Conservation (phyloP, 2,329 filamentous ascomycete species). For the Fusarium anthophilum region DNA sequence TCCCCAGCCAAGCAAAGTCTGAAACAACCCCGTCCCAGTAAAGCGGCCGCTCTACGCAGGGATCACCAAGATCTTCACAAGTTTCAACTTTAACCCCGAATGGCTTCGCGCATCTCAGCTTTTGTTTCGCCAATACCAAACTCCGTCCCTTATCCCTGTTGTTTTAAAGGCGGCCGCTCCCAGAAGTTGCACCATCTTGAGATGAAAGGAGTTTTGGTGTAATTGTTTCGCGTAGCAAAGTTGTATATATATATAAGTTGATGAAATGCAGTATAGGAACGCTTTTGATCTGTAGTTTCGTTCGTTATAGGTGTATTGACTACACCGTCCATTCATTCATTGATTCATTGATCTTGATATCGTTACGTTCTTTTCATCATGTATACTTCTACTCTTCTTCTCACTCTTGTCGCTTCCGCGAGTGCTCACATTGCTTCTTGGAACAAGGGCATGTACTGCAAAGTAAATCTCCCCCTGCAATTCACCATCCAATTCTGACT, state of each 20-base stretch:
- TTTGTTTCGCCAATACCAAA: conserved; percentile 26
- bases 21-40: conserved; percentile 15
- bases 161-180: conserved; percentile 31
- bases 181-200: conserved; percentile 16
- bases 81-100: conserved; percentile 6
- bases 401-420: conserved; percentile 32
- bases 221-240: not conserved
- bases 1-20: not conserved
- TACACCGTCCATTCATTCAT: conserved; percentile 31
- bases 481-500: not conserved
- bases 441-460: conserved; percentile 45
- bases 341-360: not conserved
- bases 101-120: conserved; percentile 8
- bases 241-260: conserved; percentile 6
- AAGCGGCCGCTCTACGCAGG: conserved; percentile 22
- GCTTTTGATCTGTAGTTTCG: not conserved
- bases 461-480: conserved; percentile 2
- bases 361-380: conserved; percentile 14
- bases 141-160: conserved; percentile 12
- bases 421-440: conserved; percentile 42
- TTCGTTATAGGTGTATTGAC: conserved; percentile 36
- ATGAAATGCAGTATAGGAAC: not conserved
- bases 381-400: conserved; percentile 33
- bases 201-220: conserved; percentile 32
- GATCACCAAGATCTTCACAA: conserved; percentile 25